Evolutionary conservation across 441 rosid species (phyloP).

Genomic region (Metrosideros polymorpha): DNA sequence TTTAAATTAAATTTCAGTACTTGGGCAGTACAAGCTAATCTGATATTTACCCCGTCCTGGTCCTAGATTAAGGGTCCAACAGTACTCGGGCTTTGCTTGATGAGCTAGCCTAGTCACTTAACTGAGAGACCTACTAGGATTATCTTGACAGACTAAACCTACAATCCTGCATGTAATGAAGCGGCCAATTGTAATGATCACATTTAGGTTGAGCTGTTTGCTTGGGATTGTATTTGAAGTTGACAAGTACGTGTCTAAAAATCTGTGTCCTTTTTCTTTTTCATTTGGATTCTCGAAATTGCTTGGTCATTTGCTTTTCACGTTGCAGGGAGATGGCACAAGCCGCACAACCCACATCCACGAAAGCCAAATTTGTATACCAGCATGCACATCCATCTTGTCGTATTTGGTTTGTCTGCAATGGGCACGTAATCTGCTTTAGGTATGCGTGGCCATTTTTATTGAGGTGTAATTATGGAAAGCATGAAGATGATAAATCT

Average conservation of each 20-base stretch:
- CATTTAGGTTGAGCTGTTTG: neutral
- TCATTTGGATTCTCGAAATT: neutral
- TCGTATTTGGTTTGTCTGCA: conserved; percentile 3
- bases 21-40: neutral
- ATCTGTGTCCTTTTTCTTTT: neutral
- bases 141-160: neutral
- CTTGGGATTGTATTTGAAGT: neutral
- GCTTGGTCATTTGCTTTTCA: neutral
- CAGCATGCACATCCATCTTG: conserved; percentile 10
- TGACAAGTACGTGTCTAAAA: neutral
- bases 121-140: neutral
- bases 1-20: neutral
- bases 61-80: neutral
- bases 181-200: neutral
- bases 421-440: neutral
- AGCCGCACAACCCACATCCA: neutral
- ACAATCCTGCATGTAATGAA: neutral
- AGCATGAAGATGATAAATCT: neutral
- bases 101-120: neutral
- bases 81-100: neutral
- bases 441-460: neutral
- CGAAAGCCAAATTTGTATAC: conserved; percentile 4
- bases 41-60: neutral
- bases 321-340: neutral
- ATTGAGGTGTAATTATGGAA: neutral